A percentile compares a stretch with the other conserved stretches of the same genome.
Evolutionary conservation across 2,329 filamentous ascomycete genomes (phyloP).

Genomic region (Akanthomyces uredinophilus): DNA sequence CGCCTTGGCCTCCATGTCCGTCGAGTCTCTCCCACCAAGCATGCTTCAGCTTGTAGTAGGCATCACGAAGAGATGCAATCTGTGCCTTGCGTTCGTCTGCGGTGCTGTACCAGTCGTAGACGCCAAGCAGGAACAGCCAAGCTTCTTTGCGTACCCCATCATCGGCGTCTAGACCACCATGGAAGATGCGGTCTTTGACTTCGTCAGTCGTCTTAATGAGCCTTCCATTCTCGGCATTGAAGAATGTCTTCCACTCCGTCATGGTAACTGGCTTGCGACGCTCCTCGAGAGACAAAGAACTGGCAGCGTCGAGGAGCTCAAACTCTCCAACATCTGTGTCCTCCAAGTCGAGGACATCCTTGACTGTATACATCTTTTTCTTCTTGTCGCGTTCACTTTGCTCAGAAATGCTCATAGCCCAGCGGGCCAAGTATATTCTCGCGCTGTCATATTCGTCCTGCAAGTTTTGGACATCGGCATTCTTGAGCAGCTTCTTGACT

Average conservation of each 20-base stretch:
- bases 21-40: slow-evolving; percentile 94
- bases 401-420: slow-evolving; percentile 98
- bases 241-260: slow-evolving; percentile 87
- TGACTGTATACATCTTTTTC: slow-evolving; percentile 86
- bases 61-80: slow-evolving; percentile 80
- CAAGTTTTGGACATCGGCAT: slow-evolving; percentile 89
- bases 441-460: slow-evolving; percentile 98
- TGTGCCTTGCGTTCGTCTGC: slow-evolving; percentile 77
- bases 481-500: slow-evolving; percentile 75
- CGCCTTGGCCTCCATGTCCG: slow-evolving; percentile 71
- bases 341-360: slow-evolving; percentile 88
- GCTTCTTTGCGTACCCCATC: slow-evolving; percentile 94
- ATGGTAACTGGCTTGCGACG: slow-evolving; percentile 70
- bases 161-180: slow-evolving; percentile 81
- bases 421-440: slow-evolving; percentile 85
- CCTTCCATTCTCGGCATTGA: slow-evolving; percentile 69
- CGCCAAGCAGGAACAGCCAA: slow-evolving; percentile 88
- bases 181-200: slow-evolving; percentile 95
- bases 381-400: slow-evolving; percentile 86
- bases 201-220: slow-evolving; percentile 80
- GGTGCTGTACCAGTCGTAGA: slow-evolving; percentile 91
- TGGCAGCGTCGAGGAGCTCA: slow-evolving; percentile 80
- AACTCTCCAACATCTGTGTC: slow-evolving; percentile 95
- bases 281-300: slow-evolving; percentile 68
- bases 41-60: slow-evolving; percentile 90